Evolutionary conservation across 163 green algal species (phyloP), one percentile per base, ranked within the genome.

Genomic region (Scenedesmus sp.): DNA sequence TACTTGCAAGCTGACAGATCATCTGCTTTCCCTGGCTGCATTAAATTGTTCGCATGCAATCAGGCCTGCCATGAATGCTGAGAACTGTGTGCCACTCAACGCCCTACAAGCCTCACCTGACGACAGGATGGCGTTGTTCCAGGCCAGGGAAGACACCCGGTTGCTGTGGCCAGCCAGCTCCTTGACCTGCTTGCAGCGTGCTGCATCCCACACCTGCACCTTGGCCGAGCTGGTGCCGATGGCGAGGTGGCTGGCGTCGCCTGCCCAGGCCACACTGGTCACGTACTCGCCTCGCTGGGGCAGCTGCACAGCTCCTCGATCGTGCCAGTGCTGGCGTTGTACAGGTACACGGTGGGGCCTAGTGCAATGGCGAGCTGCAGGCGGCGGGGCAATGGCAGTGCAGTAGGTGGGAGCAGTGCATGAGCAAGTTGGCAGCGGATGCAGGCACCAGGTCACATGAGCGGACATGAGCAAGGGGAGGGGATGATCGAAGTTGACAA

Each of bases 341-440:
- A 99, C 37, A 99, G 94, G 94, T 99, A 99, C 4, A 99, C 97
- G 3, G 95, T 95, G n/a, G 92, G 81, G 70, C 96, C 96, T 20
- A 99, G 96, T 0, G 97, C 98, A 5, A 99, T 94, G 0, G 97
- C 98, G 72, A 99, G 94, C 96, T 98, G 94, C 90, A 30, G 42
- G 9, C 59, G 13, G 35, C 3, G 9, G 35, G 35, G 35, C 72
- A 81, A 35, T 20, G 33, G 70, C n/a, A 80, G 70, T 2, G 1
- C 70, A 80, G 70, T n/a, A 26, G 70, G 12, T 0, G 4, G 12
- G 3, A 80, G 12, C 33, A 81, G 24, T 80, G 13, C 13, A 15
- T 22, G 24, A 61, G 51, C 13, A 22, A 1, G 24, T 61, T 15
- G 51, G 1, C 51, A 22, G 22, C 10, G 16, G 22, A 72, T 33